phyloP scores from a whole-genome alignment of 768 basidiomycete species.

The Lentinus brumalis region DNA sequence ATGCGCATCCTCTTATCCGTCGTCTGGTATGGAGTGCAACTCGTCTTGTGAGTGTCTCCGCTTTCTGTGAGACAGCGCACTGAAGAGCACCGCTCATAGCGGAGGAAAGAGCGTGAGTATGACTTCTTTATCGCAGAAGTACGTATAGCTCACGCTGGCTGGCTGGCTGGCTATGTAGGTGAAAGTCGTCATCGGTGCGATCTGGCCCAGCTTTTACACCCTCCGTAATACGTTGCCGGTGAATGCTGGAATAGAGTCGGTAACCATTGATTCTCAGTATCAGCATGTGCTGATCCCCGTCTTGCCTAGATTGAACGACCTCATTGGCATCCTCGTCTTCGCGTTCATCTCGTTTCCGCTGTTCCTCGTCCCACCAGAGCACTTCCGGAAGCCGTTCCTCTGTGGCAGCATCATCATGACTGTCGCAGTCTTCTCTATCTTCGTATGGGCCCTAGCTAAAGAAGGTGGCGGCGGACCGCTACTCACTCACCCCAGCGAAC shows the following conservation, averaged over 20 bases:
- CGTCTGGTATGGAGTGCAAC: constrained; percentile 24
- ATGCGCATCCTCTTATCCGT: constrained; percentile 24
- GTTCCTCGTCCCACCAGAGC: constrained; percentile 25
- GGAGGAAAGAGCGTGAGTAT: constrained; percentile 13
- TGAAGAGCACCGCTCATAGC: neutral
- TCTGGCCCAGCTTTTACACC: constrained; percentile 23
- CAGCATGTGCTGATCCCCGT: neutral
- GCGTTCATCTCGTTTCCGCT: constrained; percentile 24
- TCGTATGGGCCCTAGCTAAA: constrained; percentile 24
- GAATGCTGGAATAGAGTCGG: constrained; percentile 21
- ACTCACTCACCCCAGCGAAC: constrained; percentile 10
- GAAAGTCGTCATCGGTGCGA: constrained; percentile 21
- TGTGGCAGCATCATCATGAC: constrained; percentile 19
- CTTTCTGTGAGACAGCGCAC: neutral
- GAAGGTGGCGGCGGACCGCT: constrained; percentile 23
- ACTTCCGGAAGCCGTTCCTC: constrained; percentile 24
- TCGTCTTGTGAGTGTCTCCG: constrained; percentile 15
- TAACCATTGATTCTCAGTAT: neutral
- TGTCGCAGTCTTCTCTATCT: constrained; percentile 13
- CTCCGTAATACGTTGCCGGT: constrained; percentile 20
- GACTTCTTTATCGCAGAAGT: too few species aligned
- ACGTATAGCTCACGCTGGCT: neutral
- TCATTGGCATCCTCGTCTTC: constrained; percentile 21
- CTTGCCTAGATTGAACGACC: constrained; percentile 11
- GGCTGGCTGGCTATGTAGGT: neutral